These are phyloP conservation scores for Trypanosoma boissoni DNA, from an alignment of 208 protist species.

Conservation along the genomic window DNA sequence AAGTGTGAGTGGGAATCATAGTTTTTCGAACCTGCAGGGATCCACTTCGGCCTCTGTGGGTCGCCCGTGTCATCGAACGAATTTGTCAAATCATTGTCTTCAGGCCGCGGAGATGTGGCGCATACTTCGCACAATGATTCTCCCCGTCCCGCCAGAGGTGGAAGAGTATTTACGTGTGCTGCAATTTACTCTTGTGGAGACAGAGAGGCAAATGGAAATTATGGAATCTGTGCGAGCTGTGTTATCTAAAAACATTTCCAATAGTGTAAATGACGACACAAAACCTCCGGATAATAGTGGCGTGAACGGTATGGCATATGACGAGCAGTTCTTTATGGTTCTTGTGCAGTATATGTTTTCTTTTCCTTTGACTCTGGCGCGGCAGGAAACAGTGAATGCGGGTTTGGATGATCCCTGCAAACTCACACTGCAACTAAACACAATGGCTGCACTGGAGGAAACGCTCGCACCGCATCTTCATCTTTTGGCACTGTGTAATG, in stretches of 20 bases:
- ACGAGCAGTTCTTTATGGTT: conserved; percentile 27
- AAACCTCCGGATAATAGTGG: background rate
- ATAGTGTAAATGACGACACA: background rate
- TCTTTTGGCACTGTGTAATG: conserved; percentile 17
- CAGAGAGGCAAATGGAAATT: conserved; percentile 43
- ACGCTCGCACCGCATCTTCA: conserved; percentile 31
- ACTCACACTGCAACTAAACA: conserved; percentile 46
- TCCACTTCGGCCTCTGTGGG: background rate
- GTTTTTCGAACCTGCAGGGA: too few species aligned
- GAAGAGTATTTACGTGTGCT: conserved; percentile 40
- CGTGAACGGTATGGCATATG: background rate
- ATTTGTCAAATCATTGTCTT: conserved; percentile 28
- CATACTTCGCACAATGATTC: conserved; percentile 43
- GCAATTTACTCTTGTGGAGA: conserved; percentile 35
- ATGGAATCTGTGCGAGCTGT: conserved; percentile 32
- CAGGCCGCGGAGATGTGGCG: conserved; percentile 42
- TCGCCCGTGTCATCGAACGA: conserved; percentile 18
- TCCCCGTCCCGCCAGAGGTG: conserved; percentile 65
- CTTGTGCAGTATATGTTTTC: conserved; percentile 44
- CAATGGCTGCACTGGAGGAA: conserved; percentile 37
- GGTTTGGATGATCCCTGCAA: conserved; percentile 54
- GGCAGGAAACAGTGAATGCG: conserved; percentile 25
- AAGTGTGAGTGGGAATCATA: background rate
- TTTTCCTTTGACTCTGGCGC: conserved; percentile 19
- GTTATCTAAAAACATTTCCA: conserved; percentile 1